Evolutionary conservation across 768 basidiomycete genomes (phyloP), one percentile per base, ranked within the genome.

Genomic region (Scleroderma citrinum): DNA sequence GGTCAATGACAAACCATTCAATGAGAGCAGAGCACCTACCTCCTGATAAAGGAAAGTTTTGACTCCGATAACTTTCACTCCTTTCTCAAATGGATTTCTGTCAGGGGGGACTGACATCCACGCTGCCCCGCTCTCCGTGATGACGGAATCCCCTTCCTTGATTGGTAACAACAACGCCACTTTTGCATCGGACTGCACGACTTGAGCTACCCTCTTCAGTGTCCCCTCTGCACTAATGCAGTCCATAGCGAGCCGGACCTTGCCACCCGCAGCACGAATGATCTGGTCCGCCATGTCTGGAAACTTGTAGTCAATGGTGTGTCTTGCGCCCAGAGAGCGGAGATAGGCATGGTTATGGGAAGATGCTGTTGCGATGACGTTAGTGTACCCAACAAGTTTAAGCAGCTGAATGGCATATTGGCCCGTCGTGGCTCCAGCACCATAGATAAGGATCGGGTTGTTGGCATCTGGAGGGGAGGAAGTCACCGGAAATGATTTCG

Each of bases 111-210:
- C 21, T 29, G 69, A 70, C 50, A 60, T 50, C 41, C 56, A 58
- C 58, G 75, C 60, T 29, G 44, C 35, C 29, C 43, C 49, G 6
- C 53, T 46, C 3, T 53, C 56, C n/a, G 59, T 65, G 4, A 64
- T 69, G 12, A 76, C 59, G 1, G 65, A 59, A n/a, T 58, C 60
- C 13, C 74, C 72, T 48, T 70, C 63, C 55, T 80, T 81, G 42
- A 78, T 58, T 1, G 78, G 77, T 40, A 76, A 48, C 21, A 79
- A 60, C 16, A 76, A 46, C 2, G 76, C 76, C 4, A 75, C 62
- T 29, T 57, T 70, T 30, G 70, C 74, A n/a, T 53, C 48, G 4
- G 71, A 58, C 41, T 63, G 64, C 23, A 76, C 59, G 5, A 76
- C 57, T 26, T 69, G 59, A 3, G 70, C 59, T 16, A 80, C 59